Conservation (phyloP, 441 rosid genomes). For the Corymbia citriodora region DNA sequence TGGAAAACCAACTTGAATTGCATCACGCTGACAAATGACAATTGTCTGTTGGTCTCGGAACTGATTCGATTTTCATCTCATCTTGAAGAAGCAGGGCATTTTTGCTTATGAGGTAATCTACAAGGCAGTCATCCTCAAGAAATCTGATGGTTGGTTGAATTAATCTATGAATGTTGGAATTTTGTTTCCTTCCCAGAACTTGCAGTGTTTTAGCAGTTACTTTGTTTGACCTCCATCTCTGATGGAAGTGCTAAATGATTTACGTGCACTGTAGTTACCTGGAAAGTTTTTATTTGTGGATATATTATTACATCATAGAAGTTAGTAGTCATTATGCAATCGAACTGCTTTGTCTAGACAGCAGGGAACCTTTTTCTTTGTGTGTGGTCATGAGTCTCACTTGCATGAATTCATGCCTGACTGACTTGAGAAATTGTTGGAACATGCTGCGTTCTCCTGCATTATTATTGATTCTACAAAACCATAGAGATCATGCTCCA, state of each 20-base stretch:
- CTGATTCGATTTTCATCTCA: neutral
- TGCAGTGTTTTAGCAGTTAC: neutral
- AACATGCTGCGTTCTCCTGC: neutral
- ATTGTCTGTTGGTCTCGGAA: neutral
- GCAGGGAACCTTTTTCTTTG: neutral
- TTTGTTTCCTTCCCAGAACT: neutral
- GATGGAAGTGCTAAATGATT: neutral
- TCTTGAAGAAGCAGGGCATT: neutral
- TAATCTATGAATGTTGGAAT: neutral
- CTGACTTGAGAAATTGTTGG: neutral
- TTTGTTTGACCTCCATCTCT: neutral
- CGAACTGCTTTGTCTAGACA: neutral
- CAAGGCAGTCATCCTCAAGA: neutral
- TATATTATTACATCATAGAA: neutral
- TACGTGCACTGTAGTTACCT: neutral
- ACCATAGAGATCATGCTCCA: neutral
- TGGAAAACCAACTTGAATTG: neutral
- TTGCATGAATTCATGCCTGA: neutral
- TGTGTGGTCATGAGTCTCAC: neutral
- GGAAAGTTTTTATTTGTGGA: neutral
- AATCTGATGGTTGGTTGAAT: neutral
- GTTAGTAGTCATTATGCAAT: neutral
- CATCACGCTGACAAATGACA: neutral
- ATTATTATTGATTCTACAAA: neutral
- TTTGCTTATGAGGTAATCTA: neutral